Evolutionary conservation across 805 yeast species (phyloP), one percentile per base, ranked within the genome.

Genomic region (Ogataea thermomethanolica): DNA sequence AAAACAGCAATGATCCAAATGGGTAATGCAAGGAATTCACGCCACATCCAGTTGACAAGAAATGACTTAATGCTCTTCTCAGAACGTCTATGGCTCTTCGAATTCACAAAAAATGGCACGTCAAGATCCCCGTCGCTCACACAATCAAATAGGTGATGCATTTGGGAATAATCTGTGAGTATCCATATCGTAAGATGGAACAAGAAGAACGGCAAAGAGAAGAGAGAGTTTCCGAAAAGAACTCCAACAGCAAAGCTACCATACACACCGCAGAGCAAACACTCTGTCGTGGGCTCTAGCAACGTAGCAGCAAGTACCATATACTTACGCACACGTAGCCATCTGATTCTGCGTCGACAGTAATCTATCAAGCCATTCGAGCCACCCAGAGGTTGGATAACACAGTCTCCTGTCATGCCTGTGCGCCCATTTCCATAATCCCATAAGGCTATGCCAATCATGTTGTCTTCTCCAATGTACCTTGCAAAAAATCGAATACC

Each of bases 371-470:
- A 51, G 7, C 54, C 47, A 48, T 54, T 67, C 22, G 63, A 66
- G 22, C 70, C 70, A 22, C 61, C 62, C 15, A 78, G 61, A 0
- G 96, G 96, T 56, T 88, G 96, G 4, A 85, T 63, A 1, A 80
- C 95, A 33, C 78, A 73, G 56, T 88, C 95, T 1, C 84, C 78
- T 1, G 91, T 81, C 70, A 87, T 69, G 0, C 83, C 89, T 0
- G 95, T 85, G 49, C 89, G 67, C 2, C 85, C 83, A 17, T 53
- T 40, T 17, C 84, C 80, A 25, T 71, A 69, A 35, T 78, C 78
- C 95, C 95, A 88, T 12, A 88, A 57, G 1, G 88, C 85, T 35
- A 85, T 87, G 5, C 86, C 95, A 46, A 88, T 88, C 95, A 87
- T 84, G 59, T 88, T 88, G 59, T 88, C 96, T 58, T 88, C 96